Base-by-base conservation (phyloP, 495 filamentous ascomycete species). In the Amphirosellinia nigrospora region DNA sequence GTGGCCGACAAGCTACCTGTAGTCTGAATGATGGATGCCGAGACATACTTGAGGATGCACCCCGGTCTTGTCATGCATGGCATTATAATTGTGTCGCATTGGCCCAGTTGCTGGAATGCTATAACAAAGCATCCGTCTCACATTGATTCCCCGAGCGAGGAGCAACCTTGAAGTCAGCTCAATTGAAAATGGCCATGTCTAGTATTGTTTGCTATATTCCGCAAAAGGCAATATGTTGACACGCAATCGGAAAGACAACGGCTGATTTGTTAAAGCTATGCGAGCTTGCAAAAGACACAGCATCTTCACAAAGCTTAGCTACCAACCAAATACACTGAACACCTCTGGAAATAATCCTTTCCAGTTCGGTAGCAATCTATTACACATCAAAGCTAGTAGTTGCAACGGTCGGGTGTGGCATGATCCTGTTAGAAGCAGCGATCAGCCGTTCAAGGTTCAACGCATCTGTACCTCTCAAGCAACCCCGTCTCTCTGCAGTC, bases 401-500 rank as follows among this genome's bases (percentile, higher is more conserved):
- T 13, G 30, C 32, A 36, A 41, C 36, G 10, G 58, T 41, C 28
- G 66, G 8, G 56, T 59, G 58, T 69, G 55, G 59, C 26, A 58
- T 43, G 46, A 55, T 23, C 26, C 60, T 52, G 3, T 32, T 45
- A 64, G 60, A 70, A 70, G 46, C 58, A 45, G 58, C 56, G 58
- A 63, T 62, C 56, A 63, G 45, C 58, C 46, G 46, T 66, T 66
- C 64, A 41, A 66, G 50, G 64, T 65, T 34, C 32, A 39, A 58
- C 38, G 53, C 36, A 59, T 10, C 36, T 28, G 30, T 59, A 43
- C 52, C 32, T 45, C 23, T 45, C 19, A 13, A 30, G 21, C 60
- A 64, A 70, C 68, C 68, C 68, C 68, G 68, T 60, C 58, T 70
- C 43, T 58, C 48, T 26, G 39, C 19, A n/a, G 68, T 70, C 68